These are phyloP conservation scores for Astathelohania contejeani DNA, from an alignment of 371 early-diverging fungal genomes.

Conservation along the genomic window DNA sequence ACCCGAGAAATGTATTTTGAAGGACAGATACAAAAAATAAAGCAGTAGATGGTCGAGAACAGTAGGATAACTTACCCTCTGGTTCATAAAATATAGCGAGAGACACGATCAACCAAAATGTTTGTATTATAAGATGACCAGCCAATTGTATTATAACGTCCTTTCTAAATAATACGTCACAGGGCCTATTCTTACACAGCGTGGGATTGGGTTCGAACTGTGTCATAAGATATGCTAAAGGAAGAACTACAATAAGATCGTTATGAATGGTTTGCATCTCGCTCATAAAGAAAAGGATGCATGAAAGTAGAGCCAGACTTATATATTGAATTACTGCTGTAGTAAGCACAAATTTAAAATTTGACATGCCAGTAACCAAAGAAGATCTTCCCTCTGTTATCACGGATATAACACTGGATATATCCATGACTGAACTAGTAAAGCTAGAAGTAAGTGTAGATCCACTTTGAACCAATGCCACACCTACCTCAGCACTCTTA, in stretches of 20 bases:
- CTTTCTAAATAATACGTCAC: conserved; percentile 10
- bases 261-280: conserved; percentile 47
- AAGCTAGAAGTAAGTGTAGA: conserved; percentile 91
- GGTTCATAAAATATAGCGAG: background rate
- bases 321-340: conserved; percentile 75
- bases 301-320: conserved; percentile 62
- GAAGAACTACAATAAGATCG: conserved; percentile 42
- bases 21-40: background rate
- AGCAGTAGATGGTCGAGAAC: background rate
- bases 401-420: conserved; percentile 71
- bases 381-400: conserved; percentile 90
- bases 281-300: conserved; percentile 19
- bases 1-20: background rate
- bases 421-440: conserved; percentile 66
- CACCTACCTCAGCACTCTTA: conserved; percentile 84
- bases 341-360: conserved; percentile 87
- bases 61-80: background rate
- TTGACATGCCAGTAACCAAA: conserved; percentile 79
- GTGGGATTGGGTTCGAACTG: conserved; percentile 17
- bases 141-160: conserved; percentile 10
- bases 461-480: conserved; percentile 84
- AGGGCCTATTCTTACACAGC: conserved; percentile 20
- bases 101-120: background rate
- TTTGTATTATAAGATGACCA: conserved; percentile 5
- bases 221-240: conserved; percentile 29